Conservation (phyloP, 495 filamentous ascomycete species). For the Durotheca rogersii region DNA sequence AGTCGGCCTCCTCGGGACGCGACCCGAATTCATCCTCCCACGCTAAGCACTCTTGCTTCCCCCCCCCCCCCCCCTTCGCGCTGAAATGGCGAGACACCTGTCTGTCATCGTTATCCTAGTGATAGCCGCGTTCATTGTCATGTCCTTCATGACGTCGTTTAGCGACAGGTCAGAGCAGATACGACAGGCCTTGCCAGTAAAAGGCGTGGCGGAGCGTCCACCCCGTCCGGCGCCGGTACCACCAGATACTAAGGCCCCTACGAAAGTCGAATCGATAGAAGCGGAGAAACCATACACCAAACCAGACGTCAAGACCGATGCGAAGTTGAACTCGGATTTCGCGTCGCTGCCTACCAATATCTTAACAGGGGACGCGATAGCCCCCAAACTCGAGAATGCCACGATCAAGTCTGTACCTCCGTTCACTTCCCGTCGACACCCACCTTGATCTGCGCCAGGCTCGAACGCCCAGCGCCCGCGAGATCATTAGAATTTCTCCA, state of each 20-base stretch:
- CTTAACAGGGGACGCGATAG: slow-evolving; percentile 77
- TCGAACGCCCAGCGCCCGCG: too few relatives aligned
- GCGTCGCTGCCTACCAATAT: slow-evolving; percentile 38
- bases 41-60: background rate
- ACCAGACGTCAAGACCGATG: slow-evolving; percentile 5
- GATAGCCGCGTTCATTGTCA: slow-evolving; percentile 30
- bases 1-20: background rate
- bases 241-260: background rate
- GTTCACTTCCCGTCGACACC: background rate
- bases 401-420: slow-evolving; percentile 68
- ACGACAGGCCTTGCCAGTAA: slow-evolving; percentile 17
- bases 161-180: slow-evolving; percentile 23
- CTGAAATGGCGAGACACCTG: slow-evolving; percentile 34
- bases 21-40: background rate
- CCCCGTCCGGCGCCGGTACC: slow-evolving; percentile 3
- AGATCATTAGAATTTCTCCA: background rate
- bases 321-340: slow-evolving; percentile 25
- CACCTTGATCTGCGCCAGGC: slow-evolving; percentile 14
- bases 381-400: slow-evolving; percentile 87
- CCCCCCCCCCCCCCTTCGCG: background rate
- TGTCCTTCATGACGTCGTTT: slow-evolving; percentile 33
- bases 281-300: background rate
- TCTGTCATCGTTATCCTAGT: slow-evolving; percentile 33
- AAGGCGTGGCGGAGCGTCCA: slow-evolving; percentile 7
- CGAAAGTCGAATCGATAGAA: background rate